A percentile compares a stretch with the other conserved stretches of the same genome.
phyloP scores from a whole-genome alignment of 129 eudicot genomes.

The Escallonia herrerae region DNA sequence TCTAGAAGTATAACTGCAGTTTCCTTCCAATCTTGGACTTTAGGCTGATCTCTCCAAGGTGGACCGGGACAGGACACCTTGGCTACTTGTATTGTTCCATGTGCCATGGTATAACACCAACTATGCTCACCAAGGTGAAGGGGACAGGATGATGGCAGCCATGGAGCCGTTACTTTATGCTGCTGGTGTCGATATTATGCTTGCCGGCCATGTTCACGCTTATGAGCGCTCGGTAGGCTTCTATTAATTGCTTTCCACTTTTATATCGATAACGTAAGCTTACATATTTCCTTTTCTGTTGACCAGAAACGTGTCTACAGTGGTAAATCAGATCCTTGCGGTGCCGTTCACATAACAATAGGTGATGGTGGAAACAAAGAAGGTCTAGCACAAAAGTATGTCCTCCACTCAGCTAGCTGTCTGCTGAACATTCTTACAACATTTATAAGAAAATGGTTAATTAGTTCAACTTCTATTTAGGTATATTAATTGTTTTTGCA shows the following conservation, averaged over 20 bases:
- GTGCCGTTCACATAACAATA: conserved; percentile 87
- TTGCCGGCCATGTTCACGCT: conserved; percentile 97
- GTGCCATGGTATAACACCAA: conserved; percentile 98
- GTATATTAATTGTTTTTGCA: no score
- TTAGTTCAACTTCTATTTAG: no score
- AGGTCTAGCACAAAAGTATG: conserved; percentile 79
- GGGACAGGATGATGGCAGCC: conserved; percentile 71
- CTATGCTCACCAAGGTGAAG: conserved; percentile 86
- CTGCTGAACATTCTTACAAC: neutral
- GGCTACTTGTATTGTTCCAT: conserved; percentile 81
- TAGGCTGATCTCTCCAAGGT: conserved; percentile 79
- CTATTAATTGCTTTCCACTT: neutral
- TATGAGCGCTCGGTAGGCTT: conserved; percentile 83
- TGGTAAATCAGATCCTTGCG: conserved; percentile 76
- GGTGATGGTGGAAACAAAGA: conserved; percentile 97
- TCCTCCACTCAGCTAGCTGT: conserved; percentile 7
- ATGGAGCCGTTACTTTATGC: conserved; percentile 82
- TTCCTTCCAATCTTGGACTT: conserved; percentile 12
- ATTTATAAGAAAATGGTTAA: no score
- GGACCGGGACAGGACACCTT: conserved; percentile 74
- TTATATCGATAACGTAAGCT: neutral
- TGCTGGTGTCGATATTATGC: conserved; percentile 88
- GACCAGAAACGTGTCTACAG: conserved; percentile 67
- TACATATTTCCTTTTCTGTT: neutral
- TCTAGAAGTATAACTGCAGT: neutral